Base-by-base conservation (phyloP, 2,329 filamentous ascomycete genomes). In the Hymenoscyphus linearis region DNA sequence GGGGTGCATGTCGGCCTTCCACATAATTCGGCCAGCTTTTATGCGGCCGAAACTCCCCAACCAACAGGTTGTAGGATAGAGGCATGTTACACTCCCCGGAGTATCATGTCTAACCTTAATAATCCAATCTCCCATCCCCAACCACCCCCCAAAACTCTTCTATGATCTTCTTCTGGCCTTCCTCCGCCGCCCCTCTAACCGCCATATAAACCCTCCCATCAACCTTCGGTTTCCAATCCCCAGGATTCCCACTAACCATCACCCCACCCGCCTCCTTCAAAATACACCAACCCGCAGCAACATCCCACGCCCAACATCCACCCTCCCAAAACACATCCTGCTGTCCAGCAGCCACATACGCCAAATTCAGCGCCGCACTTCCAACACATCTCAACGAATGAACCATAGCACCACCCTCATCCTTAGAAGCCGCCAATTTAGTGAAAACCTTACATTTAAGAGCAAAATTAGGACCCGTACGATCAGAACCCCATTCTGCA, bases 221-320 rank as follows among this genome's bases (percentile, higher is more conserved):
- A 58, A 89, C 72, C 58, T 76, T 75, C 1, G 81, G 78, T n/a
- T 83, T 75, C 89, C 89, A 93, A 60, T 83, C 82, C 0, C 88
- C 89, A 0, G 88, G 85, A 72, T 93, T 92, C 4, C 85, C 88
- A 71, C 87, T 82, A 7, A 82, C 88, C 78, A 93, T 84, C 57
- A 84, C 77, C 0, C 90, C 90, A 0, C 90, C 90, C 0, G 89
- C 88, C 77, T 93, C 90, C 34, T 78, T 76, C 27, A 93, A 76
- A 63, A 93, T 87, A 61, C 87, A 85, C 90, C 89, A 93, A 0
- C 86, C 90, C 4, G 90, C 90, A 71, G 88, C 90, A 2, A 93
- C 90, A 73, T 93, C 90, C 90, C 90, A 93, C 1, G 89, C 88
- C 83, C 89, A 93, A 74, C 88, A 91, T 0, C 90, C 90, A 40